These are phyloP conservation scores for Starmerella bombicola DNA, from an alignment of 805 yeast species.

Conservation along the genomic window DNA sequence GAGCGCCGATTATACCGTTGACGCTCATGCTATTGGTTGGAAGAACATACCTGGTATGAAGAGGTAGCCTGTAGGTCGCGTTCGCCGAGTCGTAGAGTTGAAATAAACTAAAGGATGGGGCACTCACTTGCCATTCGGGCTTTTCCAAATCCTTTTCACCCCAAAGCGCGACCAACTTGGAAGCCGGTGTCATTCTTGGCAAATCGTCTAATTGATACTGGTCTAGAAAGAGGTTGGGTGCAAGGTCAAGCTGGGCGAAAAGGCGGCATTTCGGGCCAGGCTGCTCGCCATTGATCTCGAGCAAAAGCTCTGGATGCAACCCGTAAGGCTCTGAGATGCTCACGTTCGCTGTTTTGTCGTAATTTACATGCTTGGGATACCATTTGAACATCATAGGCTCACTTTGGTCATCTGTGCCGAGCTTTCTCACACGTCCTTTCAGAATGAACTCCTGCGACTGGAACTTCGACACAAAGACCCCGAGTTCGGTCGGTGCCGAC, in stretches of 20 bases:
- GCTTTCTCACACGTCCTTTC: slow-evolving; percentile 15
- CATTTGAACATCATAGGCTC: slow-evolving; percentile 19
- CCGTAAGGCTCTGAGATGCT: slow-evolving; percentile 21
- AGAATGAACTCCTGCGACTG: slow-evolving; percentile 5
- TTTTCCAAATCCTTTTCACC: slow-evolving; percentile 48
- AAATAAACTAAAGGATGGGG: slow-evolving; percentile 34
- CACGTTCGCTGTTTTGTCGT: background rate
- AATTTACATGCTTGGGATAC: slow-evolving; percentile 12
- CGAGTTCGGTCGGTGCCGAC: slow-evolving; percentile 15
- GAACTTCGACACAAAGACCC: slow-evolving; percentile 12
- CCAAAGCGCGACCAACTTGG: slow-evolving; percentile 33
- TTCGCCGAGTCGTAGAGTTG: slow-evolving; percentile 22
- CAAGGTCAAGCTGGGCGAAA: slow-evolving; percentile 35
- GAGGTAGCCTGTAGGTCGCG: slow-evolving; percentile 30
- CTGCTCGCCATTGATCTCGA: slow-evolving; percentile 6
- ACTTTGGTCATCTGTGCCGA: slow-evolving; percentile 8
- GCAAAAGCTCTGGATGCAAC: slow-evolving; percentile 20
- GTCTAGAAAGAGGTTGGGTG: slow-evolving; percentile 41
- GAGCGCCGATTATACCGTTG: slow-evolving; percentile 28
- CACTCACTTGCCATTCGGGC: slow-evolving; percentile 37
- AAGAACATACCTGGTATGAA: slow-evolving; percentile 41
- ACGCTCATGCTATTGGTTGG: slow-evolving; percentile 28
- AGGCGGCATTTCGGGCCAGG: slow-evolving; percentile 32
- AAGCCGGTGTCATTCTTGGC: slow-evolving; percentile 21
- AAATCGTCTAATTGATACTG: slow-evolving; percentile 38